phyloP scores from a whole-genome alignment of 2,329 filamentous ascomycete species.

The Bipolaris oryzae region DNA sequence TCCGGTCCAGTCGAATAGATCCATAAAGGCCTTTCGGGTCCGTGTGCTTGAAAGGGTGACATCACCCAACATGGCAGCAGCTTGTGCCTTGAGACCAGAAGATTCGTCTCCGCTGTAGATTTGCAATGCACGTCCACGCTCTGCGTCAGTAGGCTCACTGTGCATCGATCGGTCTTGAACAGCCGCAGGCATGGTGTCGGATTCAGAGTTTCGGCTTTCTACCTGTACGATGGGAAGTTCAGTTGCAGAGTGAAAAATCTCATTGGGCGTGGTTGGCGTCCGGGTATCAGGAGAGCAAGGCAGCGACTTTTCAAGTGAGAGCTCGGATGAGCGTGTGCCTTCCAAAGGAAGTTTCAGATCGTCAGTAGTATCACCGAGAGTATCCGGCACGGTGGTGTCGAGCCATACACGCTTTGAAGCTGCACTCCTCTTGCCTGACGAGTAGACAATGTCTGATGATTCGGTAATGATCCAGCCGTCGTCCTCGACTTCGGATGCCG shows the following conservation, averaged over 20 bases:
- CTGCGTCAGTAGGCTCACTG: constrained; percentile 64
- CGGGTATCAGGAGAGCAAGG: constrained; percentile 42
- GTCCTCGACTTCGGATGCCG: constrained; percentile 46
- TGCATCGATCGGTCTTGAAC: constrained; percentile 40
- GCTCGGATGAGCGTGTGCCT: constrained; percentile 44
- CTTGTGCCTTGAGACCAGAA: constrained; percentile 77
- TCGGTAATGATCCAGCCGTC: constrained; percentile 48
- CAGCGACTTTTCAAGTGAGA: constrained; percentile 43
- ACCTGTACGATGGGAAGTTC: constrained; percentile 59
- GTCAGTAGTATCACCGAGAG: constrained; percentile 32
- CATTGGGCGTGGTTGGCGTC: constrained; percentile 51
- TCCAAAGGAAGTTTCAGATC: constrained; percentile 49
- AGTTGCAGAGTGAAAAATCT: constrained; percentile 56
- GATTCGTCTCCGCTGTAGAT: constrained; percentile 87
- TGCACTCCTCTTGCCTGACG: constrained; percentile 22
- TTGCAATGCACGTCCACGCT: constrained; percentile 76
- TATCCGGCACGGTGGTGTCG: constrained; percentile 47
- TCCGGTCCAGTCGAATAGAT: constrained; percentile 83
- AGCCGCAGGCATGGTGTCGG: constrained; percentile 45
- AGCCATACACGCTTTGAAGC: constrained; percentile 49
- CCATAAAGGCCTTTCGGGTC: constrained; percentile 82
- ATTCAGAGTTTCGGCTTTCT: constrained; percentile 54
- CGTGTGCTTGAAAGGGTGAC: constrained; percentile 58
- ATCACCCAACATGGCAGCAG: constrained; percentile 88
- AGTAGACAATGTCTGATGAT: constrained; percentile 33